A percentile compares a stretch with the other conserved stretches of the same genome.
These are phyloP conservation scores for Penicillium sp. DNA, from an alignment of 2,329 filamentous ascomycete genomes.

Conservation along the genomic window DNA sequence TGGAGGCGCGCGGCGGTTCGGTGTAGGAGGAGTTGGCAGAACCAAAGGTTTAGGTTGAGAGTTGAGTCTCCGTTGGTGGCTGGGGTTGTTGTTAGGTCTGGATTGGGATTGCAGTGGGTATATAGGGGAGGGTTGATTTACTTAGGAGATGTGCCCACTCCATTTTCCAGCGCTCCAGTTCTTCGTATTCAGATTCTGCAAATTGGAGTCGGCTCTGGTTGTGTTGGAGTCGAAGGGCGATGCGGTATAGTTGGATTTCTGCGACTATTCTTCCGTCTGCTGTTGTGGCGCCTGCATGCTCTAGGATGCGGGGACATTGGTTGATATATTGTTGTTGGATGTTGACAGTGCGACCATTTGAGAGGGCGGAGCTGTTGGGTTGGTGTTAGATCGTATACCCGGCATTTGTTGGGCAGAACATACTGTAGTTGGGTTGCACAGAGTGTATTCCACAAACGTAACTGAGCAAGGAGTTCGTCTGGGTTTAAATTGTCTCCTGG, in stretches of 20 bases:
- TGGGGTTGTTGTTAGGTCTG: constrained; percentile 6
- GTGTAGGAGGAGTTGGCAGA: constrained; percentile 36
- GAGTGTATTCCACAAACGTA: constrained; percentile 36
- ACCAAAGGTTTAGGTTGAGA: constrained; percentile 35
- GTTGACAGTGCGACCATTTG: constrained; percentile 32
- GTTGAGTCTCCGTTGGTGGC: constrained; percentile 30
- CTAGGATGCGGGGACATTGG: constrained; percentile 30
- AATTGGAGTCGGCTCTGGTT: constrained; percentile 26
- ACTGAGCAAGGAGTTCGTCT: constrained; percentile 30
- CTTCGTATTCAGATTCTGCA: constrained; percentile 30
- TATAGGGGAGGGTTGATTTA: constrained; percentile 11
- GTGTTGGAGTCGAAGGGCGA: constrained; percentile 28
- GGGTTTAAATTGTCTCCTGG: constrained; percentile 24
- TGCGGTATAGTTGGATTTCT: constrained; percentile 33
- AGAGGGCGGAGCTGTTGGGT: constrained; percentile 26
- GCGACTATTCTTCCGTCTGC: constrained; percentile 33
- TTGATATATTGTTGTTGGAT: constrained; percentile 31
- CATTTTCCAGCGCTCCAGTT: constrained; percentile 35
- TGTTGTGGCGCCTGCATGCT: constrained; percentile 29
- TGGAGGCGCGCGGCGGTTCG: constrained; percentile 29
- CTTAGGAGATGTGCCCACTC: constrained; percentile 34
- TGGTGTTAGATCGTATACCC: constrained; percentile 6
- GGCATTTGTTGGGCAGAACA: constrained; percentile 2
- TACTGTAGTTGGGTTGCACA: constrained; percentile 36
- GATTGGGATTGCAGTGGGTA: not conserved